Conservation (phyloP, 2,329 filamentous ascomycete species). For the Fusarium armeniacum region DNA sequence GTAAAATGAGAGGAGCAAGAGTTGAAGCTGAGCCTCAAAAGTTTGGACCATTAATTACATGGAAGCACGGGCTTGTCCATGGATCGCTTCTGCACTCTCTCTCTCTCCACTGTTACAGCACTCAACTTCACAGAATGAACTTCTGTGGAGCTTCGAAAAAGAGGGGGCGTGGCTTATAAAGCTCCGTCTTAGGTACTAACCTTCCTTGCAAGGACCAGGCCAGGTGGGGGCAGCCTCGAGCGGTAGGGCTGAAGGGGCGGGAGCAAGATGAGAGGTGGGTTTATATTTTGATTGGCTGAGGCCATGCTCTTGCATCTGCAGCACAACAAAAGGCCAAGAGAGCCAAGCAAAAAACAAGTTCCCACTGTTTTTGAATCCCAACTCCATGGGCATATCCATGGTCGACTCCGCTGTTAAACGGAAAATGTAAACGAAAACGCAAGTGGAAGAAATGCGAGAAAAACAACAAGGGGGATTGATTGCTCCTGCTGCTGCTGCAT, state of each 20-base stretch:
- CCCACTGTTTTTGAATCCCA: conserved; percentile 18
- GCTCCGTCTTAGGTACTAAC: not conserved
- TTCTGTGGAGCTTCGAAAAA: conserved; percentile 22
- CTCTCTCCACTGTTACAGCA: not conserved
- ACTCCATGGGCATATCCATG: conserved; percentile 25
- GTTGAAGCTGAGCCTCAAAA: conserved; percentile 1
- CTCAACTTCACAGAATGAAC: not conserved
- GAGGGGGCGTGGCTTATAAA: conserved; percentile 24
- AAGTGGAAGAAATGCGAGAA: not conserved
- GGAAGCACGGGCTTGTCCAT: no score
- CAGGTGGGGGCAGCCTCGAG: conserved; percentile 8
- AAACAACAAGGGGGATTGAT: not conserved
- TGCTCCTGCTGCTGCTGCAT: not conserved
- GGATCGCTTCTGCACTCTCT: no score
- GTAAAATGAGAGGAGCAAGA: not conserved
- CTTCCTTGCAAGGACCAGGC: conserved; percentile 15
- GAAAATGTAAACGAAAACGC: not conserved
- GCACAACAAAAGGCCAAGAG: conserved; percentile 1
- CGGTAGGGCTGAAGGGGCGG: conserved; percentile 48
- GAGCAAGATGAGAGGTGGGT: conserved; percentile 41
- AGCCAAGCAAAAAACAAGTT: conserved; percentile 1
- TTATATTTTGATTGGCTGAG: conserved; percentile 24
- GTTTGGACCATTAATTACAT: no score
- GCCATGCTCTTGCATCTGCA: conserved; percentile 4
- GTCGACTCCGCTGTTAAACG: not conserved